Conservation (phyloP, 2,329 filamentous ascomycete genomes). For the Calonectria multiphialidica region DNA sequence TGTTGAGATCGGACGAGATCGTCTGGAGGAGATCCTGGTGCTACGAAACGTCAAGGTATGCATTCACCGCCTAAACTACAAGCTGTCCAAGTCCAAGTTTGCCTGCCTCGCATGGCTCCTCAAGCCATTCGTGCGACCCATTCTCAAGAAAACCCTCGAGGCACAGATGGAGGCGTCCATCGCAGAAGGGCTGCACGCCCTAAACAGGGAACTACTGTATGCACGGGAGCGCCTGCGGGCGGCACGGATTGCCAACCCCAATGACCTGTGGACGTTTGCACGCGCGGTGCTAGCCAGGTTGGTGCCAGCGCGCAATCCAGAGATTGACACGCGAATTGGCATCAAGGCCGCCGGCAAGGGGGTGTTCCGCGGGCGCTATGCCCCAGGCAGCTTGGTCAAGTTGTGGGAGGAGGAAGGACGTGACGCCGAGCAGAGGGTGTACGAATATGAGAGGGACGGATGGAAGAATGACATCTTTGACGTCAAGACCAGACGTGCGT, state of each 20-base stretch:
- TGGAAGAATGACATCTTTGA: constrained; percentile 92
- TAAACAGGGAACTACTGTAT: constrained; percentile 89
- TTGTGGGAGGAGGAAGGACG: constrained; percentile 87
- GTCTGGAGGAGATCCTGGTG: constrained; percentile 83
- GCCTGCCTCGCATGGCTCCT: constrained; percentile 84
- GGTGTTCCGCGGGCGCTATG: constrained; percentile 86
- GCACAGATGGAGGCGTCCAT: constrained; percentile 80
- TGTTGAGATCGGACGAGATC: constrained; percentile 83
- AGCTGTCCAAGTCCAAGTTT: constrained; percentile 79
- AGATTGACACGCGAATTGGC: constrained; percentile 80
- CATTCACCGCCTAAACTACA: constrained; percentile 90
- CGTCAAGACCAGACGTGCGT: constrained; percentile 51
- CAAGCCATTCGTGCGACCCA: constrained; percentile 84
- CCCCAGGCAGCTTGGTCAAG: constrained; percentile 89
- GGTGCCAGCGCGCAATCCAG: constrained; percentile 78
- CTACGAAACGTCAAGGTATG: constrained; percentile 81
- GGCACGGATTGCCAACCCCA: constrained; percentile 82
- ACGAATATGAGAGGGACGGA: constrained; percentile 77
- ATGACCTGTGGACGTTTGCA: constrained; percentile 85
- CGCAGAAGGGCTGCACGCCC: constrained; percentile 74
- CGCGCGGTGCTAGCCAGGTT: constrained; percentile 84
- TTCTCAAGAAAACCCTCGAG: constrained; percentile 85
- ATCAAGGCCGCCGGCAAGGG: constrained; percentile 67
- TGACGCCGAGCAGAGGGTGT: constrained; percentile 77
- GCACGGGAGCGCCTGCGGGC: constrained; percentile 89